phyloP scores from a whole-genome alignment of 805 yeast genomes.

The Naumovozyma baii region DNA sequence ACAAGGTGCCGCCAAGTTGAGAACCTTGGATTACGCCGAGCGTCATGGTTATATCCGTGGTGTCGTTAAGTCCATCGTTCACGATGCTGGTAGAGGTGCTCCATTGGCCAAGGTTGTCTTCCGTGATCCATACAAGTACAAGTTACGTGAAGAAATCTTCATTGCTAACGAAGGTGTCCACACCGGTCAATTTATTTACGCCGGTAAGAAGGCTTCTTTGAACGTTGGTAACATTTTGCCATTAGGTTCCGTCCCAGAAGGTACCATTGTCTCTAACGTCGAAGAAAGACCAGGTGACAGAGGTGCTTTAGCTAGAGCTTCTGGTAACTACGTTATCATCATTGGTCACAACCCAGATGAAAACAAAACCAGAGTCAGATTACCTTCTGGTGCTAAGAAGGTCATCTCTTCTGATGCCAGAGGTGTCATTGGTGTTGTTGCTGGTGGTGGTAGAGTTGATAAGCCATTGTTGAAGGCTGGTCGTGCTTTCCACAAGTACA shows the following conservation, averaged over 20 bases:
- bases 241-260: constrained; percentile 95
- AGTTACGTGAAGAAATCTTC: constrained; percentile 95
- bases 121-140: constrained; percentile 99
- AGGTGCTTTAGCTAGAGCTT: constrained; percentile 99
- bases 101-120: constrained; percentile 97
- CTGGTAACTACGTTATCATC: constrained; percentile 98
- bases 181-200: constrained; percentile 98
- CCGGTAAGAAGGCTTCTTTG: constrained; percentile 97
- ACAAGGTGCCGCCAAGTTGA: constrained; percentile 99
- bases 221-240: constrained; percentile 96
- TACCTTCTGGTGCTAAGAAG: constrained; percentile 99
- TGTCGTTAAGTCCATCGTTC: constrained; percentile 95
- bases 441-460: constrained; percentile 99
- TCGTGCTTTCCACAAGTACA: constrained; percentile 99
- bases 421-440: constrained; percentile 99
- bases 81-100: constrained; percentile 99
- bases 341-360: constrained; percentile 99
- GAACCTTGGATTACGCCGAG: constrained; percentile 98
- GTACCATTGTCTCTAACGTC: constrained; percentile 97
- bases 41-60: constrained; percentile 99
- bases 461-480: constrained; percentile 99
- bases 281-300: constrained; percentile 99
- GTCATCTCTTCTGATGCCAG: constrained; percentile 89
- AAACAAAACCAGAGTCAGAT: constrained; percentile 97
- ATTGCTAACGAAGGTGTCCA: constrained; percentile 99